Conservation (phyloP, 2,329 filamentous ascomycete species). For the Hymenotorrendiella dingleyae region DNA sequence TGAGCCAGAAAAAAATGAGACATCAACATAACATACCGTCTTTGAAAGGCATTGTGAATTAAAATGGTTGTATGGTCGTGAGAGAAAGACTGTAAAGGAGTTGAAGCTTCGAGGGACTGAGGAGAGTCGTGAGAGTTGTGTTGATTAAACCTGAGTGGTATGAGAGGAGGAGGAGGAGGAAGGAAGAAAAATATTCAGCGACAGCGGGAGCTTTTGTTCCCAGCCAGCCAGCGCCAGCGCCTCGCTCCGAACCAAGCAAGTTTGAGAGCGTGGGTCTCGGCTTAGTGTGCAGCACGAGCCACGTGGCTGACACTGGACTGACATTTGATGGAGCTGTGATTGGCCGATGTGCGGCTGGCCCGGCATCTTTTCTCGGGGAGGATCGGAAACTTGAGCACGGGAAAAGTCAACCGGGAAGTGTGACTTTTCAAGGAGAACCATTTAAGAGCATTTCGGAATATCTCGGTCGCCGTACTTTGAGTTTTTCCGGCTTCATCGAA, state of each 20-base stretch:
- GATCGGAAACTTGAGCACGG: no score
- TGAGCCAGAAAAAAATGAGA: conserved; percentile 6
- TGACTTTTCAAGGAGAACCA: no score
- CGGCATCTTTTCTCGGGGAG: no score
- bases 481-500: no score
- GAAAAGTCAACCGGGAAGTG: no score
- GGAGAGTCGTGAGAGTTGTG: conserved; percentile 8
- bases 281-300: conserved; percentile 10
- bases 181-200: conserved; percentile 9
- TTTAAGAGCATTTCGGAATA: no score
- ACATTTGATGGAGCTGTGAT: no score
- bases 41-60: conserved; percentile 35
- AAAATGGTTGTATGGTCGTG: conserved; percentile 17
- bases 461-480: no score
- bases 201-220: conserved; percentile 1
- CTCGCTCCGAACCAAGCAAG: not conserved
- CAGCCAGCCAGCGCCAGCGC: no score
- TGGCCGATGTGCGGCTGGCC: no score
- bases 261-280: conserved; percentile 6
- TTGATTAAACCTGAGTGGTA: conserved; percentile 4
- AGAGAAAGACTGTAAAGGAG: conserved; percentile 9
- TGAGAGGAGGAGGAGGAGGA: conserved; percentile 4
- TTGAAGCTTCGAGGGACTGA: conserved; percentile 6
- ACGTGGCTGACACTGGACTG: no score
- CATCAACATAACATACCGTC: conserved; percentile 30